These are phyloP conservation scores for Microthyrium microscopicum DNA, from an alignment of 2,329 filamentous ascomycete species.

Conservation along the genomic window DNA sequence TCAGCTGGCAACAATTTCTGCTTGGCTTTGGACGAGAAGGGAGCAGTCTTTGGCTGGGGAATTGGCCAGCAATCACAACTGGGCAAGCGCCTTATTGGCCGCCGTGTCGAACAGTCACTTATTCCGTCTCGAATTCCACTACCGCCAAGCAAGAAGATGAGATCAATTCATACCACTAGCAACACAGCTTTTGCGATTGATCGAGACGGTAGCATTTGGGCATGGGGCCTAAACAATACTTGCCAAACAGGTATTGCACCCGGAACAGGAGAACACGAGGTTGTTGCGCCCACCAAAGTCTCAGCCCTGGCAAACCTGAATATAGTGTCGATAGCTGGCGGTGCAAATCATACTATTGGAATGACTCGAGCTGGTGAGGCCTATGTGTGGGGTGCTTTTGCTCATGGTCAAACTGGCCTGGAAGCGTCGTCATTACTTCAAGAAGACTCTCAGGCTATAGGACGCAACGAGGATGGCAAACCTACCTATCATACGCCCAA, in stretches of 20 bases:
- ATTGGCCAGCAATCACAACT: slow-evolving; percentile 56
- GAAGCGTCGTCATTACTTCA: slow-evolving; percentile 15
- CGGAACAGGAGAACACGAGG: slow-evolving; percentile 51
- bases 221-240: slow-evolving; percentile 80
- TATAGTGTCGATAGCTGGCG: slow-evolving; percentile 54
- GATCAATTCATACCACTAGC: slow-evolving; percentile 49
- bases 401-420: slow-evolving; percentile 38
- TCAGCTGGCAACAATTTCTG: slow-evolving; percentile 55
- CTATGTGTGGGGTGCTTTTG: slow-evolving; percentile 43
- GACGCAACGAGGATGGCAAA: slow-evolving; percentile 43
- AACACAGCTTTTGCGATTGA: slow-evolving; percentile 70
- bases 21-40: slow-evolving; percentile 48
- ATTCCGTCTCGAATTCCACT: slow-evolving; percentile 41
- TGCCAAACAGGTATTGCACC: slow-evolving; percentile 56
- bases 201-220: slow-evolving; percentile 52
- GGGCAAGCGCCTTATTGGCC: slow-evolving; percentile 46
- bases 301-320: slow-evolving; percentile 43
- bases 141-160: slow-evolving; percentile 36
- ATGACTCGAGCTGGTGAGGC: slow-evolving; percentile 36
- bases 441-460: slow-evolving; percentile 25
- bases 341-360: slow-evolving; percentile 56
- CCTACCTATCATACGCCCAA: slow-evolving; percentile 58
- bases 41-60: slow-evolving; percentile 54
- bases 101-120: slow-evolving; percentile 36
- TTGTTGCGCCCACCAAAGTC: slow-evolving; percentile 47